Evolutionary conservation across 257 asterid genomes (phyloP), one percentile per base, ranked within the genome.

Genomic region (Handroanthus guayacan): DNA sequence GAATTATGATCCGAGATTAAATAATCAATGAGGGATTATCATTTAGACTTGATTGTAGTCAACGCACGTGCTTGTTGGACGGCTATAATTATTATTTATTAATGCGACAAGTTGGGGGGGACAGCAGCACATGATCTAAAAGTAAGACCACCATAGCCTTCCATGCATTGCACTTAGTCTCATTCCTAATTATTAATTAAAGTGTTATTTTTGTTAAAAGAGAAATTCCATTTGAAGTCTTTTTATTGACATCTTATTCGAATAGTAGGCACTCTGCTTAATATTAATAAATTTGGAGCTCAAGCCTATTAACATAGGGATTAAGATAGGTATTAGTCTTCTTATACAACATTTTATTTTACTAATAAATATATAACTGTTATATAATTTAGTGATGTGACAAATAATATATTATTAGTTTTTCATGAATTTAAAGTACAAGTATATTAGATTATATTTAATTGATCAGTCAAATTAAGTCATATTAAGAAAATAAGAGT

Each of bases 41-140:
- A 47, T n/a, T 43, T 31, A 18, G 41, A n/a, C 20, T 43, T 41
- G 60, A 43, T 72, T 72, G 58, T 3, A 51, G 69, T 75, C 65
- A 79, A 68, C 20, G 55, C 76, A 74, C 77, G 72, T 60, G 63
- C n/a, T 74, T 74, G 65, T 50, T 51, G 83, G 79, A 34, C 13
- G 25, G 52, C 31, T 48, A 57, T 52, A 31, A 45, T 20, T 71
- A 62, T 37, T 61, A 58, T 56, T 17, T 47, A 39, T 64, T 14
- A 64, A 56, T 36, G 6, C 9, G 56, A 54, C 74, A 47, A 65
- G 69, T 56, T 14, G 57, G 39, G 6, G 64, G 38, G 38, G 69
- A 31, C 8, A 31, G 47, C n/a, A 56, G 34, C 61, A 9, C 16
- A 34, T 43, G 44, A 20, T 71, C 3, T 58, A 38, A 55, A 44